Conservation (phyloP, 306 rosid species). For the Senna siamea region DNA sequence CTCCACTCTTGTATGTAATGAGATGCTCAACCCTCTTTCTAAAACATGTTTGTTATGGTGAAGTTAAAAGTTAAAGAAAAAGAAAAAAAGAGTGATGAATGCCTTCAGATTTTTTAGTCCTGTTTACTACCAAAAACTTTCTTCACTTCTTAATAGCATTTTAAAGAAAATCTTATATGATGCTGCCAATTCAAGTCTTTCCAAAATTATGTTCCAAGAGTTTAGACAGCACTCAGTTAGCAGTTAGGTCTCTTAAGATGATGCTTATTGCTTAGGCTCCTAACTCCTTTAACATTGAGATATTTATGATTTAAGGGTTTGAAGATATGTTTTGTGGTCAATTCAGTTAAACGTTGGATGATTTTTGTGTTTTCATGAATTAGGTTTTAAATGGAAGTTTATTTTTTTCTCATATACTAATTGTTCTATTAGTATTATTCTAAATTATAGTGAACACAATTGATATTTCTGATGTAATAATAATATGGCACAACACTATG, state of each 20-base stretch:
- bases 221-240: not conserved
- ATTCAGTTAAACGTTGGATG: not conserved
- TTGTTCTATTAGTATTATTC: not conserved
- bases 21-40: no score
- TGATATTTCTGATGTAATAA: not conserved
- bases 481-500: not conserved
- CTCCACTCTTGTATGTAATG: no score
- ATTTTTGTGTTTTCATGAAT: not conserved
- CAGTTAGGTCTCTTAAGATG: not conserved
- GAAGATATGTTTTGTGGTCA: not conserved
- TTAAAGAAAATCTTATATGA: not conserved
- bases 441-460: not conserved
- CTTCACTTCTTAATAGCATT: not conserved
- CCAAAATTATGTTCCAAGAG: not conserved
- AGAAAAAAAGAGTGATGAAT: not conserved
- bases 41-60: no score
- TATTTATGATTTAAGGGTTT: not conserved
- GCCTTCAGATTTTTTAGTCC: not conserved
- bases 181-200: not conserved
- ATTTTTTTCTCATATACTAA: not conserved
- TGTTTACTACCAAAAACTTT: not conserved
- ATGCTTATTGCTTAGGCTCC: not conserved
- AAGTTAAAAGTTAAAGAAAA: no score
- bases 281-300: not conserved
- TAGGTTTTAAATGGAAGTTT: not conserved